Conservation (phyloP, 495 filamentous ascomycete species). For the Penicillium desertorum region DNA sequence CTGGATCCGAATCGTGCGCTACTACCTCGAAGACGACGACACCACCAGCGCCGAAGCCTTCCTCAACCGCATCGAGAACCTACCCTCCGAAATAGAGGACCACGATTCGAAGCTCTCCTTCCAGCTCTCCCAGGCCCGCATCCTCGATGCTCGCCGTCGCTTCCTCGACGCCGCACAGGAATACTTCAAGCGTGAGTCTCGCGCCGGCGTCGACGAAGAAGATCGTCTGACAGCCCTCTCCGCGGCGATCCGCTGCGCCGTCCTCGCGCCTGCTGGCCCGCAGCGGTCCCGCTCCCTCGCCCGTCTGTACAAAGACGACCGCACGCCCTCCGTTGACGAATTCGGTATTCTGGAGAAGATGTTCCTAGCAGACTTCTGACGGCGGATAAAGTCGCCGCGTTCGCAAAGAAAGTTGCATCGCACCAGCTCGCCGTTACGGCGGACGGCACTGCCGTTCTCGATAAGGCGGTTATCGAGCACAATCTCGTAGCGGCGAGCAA, state of each 20-base stretch:
- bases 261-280: slow-evolving; percentile 89
- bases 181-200: slow-evolving; percentile 83
- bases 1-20: slow-evolving; percentile 92
- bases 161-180: slow-evolving; percentile 88
- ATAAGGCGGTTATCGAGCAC: slow-evolving; percentile 92
- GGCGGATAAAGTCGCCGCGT: slow-evolving; percentile 78
- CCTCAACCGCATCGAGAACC: slow-evolving; percentile 88
- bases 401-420: slow-evolving; percentile 72
- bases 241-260: slow-evolving; percentile 91
- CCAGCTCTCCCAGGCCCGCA: slow-evolving; percentile 85
- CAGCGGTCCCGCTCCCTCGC: slow-evolving; percentile 74
- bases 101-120: slow-evolving; percentile 75
- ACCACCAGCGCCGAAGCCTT: slow-evolving; percentile 79
- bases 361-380: slow-evolving; percentile 82
- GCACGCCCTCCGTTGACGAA: slow-evolving; percentile 71
- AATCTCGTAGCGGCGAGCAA: slow-evolving; percentile 84
- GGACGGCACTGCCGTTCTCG: slow-evolving; percentile 90
- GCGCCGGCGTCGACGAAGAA: slow-evolving; percentile 73
- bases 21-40: slow-evolving; percentile 94
- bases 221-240: slow-evolving; percentile 80
- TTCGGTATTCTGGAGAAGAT: slow-evolving; percentile 95
- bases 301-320: slow-evolving; percentile 91
- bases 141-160: slow-evolving; percentile 82
- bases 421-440: slow-evolving; percentile 88
- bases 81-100: slow-evolving; percentile 77